These are phyloP conservation scores for Suillus lakei DNA, from an alignment of 768 basidiomycete species.

Conservation along the genomic window DNA sequence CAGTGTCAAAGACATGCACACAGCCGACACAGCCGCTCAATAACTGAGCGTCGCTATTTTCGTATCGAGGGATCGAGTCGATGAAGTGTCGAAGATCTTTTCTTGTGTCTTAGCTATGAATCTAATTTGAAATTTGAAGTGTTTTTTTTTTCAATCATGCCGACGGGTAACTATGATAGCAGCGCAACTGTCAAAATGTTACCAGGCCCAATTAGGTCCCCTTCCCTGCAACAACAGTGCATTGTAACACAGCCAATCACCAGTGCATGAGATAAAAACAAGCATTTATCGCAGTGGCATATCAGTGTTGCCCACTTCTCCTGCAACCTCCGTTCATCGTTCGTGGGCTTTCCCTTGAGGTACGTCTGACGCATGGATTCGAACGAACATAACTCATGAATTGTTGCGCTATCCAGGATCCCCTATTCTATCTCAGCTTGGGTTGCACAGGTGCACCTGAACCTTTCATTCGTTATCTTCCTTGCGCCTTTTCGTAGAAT, in stretches of 20 bases:
- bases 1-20: slow-evolving; percentile 15
- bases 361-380: neutral
- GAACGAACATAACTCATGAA: neutral
- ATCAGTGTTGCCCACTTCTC: neutral
- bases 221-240: neutral
- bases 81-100: neutral
- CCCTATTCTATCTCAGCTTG: slow-evolving; percentile 17
- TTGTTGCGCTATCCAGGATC: slow-evolving; percentile 1
- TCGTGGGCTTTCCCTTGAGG: slow-evolving; percentile 1
- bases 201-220: neutral
- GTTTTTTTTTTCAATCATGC: neutral
- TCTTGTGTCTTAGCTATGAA: neutral
- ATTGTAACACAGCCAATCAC: slow-evolving; percentile 1
- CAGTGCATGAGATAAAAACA: neutral
- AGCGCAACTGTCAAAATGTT: neutral
- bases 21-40: neutral
- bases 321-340: neutral
- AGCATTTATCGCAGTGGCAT: neutral
- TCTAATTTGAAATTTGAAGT: slow-evolving; percentile 3
- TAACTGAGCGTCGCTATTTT: neutral
- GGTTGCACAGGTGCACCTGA: slow-evolving; percentile 78
- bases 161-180: neutral
- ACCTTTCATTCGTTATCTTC: neutral
- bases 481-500: neutral
- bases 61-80: neutral